phyloP scores from a whole-genome alignment of 805 yeast genomes.

The Wickerhamomyces queroliae region DNA sequence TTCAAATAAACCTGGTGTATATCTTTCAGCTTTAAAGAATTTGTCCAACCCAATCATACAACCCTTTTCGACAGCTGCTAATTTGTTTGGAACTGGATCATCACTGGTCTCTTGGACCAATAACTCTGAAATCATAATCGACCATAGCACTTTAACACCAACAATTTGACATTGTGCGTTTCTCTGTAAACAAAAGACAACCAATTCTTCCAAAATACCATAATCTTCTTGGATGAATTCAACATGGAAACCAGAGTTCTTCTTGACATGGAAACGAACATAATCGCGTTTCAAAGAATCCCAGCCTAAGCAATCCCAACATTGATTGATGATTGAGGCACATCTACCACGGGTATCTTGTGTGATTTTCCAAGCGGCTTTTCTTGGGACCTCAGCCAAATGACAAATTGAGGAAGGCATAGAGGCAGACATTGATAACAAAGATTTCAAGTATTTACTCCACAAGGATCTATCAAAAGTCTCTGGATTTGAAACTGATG shows the following conservation, averaged over 20 bases:
- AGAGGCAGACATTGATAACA: slow-evolving; percentile 55
- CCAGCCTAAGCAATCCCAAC: slow-evolving; percentile 77
- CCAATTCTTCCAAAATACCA: slow-evolving; percentile 55
- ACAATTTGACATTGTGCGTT: slow-evolving; percentile 53
- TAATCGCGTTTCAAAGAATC: slow-evolving; percentile 48
- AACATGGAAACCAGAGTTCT: slow-evolving; percentile 68
- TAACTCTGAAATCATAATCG: slow-evolving; percentile 64
- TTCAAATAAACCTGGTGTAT: slow-evolving; percentile 50
- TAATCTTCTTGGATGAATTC: slow-evolving; percentile 54
- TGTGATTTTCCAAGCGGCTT: slow-evolving; percentile 59
- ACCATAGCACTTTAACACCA: slow-evolving; percentile 66
- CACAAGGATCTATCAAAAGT: slow-evolving; percentile 56
- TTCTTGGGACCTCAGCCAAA: slow-evolving; percentile 65
- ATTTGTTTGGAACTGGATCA: slow-evolving; percentile 45
- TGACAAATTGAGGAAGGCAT: slow-evolving; percentile 67
- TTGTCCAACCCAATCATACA: slow-evolving; percentile 60
- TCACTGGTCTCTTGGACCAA: slow-evolving; percentile 51
- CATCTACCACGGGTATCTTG: slow-evolving; percentile 58
- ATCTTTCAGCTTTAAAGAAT: slow-evolving; percentile 50
- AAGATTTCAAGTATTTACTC: slow-evolving; percentile 57
- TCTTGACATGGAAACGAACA: slow-evolving; percentile 50
- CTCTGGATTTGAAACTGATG: slow-evolving; percentile 41
- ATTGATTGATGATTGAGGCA: slow-evolving; percentile 45
- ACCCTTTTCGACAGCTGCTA: slow-evolving; percentile 57
- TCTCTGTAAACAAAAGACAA: slow-evolving; percentile 64